These are phyloP conservation scores for Rhododendron ovatum DNA, from an alignment of 148 eudicot species.

Conservation along the genomic window DNA sequence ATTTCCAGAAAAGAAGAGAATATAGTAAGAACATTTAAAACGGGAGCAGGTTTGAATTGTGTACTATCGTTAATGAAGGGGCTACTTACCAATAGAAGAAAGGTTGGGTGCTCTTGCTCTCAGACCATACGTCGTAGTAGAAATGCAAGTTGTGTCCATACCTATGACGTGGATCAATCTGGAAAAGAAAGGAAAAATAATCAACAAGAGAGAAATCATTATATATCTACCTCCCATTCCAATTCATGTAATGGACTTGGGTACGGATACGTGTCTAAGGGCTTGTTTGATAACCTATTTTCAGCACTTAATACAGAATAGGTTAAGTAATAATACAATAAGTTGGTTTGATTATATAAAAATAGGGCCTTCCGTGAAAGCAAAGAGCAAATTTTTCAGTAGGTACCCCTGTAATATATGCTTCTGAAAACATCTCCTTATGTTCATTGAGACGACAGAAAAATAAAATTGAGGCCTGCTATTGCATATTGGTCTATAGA, in stretches of 20 bases:
- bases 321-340: too few relatives aligned
- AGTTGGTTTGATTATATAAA: too few relatives aligned
- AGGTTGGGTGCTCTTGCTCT: slow-evolving; percentile 27
- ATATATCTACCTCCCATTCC: not conserved
- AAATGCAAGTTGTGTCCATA: slow-evolving; percentile 34
- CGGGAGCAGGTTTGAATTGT: not conserved
- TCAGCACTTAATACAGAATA: too few relatives aligned
- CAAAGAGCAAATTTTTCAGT: too few relatives aligned
- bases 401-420: too few relatives aligned
- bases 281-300: too few relatives aligned
- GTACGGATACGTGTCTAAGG: not conserved
- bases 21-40: not conserved
- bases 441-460: not conserved
- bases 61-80: not conserved
- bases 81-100: slow-evolving; percentile 30
- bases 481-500: not conserved
- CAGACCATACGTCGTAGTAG: slow-evolving; percentile 29
- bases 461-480: not conserved
- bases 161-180: slow-evolving; percentile 35
- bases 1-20: not conserved
- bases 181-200: not conserved
- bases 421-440: not conserved
- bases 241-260: not conserved
- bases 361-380: too few relatives aligned
- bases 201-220: not conserved